These are phyloP conservation scores for Amaranthus tricolor DNA, from an alignment of 179 eudicot species.

Conservation along the genomic window DNA sequence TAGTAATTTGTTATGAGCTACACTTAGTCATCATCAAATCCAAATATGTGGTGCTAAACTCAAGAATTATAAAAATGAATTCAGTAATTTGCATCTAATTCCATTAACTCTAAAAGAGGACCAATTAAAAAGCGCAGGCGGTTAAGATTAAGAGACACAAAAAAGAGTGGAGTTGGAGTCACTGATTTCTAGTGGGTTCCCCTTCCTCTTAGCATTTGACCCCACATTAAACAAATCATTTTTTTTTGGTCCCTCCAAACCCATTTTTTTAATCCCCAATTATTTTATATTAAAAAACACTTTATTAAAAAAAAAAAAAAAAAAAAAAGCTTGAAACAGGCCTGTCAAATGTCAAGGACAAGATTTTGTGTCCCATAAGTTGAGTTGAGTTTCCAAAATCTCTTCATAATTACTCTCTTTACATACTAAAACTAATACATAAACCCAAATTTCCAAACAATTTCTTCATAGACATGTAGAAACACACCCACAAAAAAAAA, in stretches of 20 bases:
- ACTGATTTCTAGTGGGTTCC: conserved; percentile 37
- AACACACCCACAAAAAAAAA: conserved; percentile 18
- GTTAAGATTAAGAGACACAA: conserved; percentile 18
- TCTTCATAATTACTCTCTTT: conserved; percentile 28
- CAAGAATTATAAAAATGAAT: too few relatives aligned
- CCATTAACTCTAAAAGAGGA: conserved; percentile 8
- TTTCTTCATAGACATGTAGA: conserved; percentile 43
- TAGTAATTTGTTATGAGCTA: too few relatives aligned
- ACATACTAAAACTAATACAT: too few relatives aligned
- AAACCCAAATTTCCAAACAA: conserved; percentile 20
- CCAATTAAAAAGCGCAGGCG: conserved; percentile 32
- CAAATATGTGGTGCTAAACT: background rate
- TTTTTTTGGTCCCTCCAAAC: conserved; percentile 13
- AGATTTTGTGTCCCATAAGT: conserved; percentile 49
- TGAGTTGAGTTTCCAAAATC: conserved; percentile 29
- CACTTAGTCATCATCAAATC: too few relatives aligned
- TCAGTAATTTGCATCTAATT: background rate
- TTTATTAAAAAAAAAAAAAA: conserved; percentile 26
- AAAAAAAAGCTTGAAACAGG: conserved; percentile 28
- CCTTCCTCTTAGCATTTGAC: conserved; percentile 6
- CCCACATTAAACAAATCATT: conserved; percentile 21
- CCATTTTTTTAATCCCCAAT: background rate
- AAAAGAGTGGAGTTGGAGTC: conserved; percentile 36
- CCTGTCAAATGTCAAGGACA: conserved; percentile 46
- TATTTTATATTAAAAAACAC: background rate